phyloP scores from a whole-genome alignment of 176 grass and related monocot species.

The Aegilops speltoides region DNA sequence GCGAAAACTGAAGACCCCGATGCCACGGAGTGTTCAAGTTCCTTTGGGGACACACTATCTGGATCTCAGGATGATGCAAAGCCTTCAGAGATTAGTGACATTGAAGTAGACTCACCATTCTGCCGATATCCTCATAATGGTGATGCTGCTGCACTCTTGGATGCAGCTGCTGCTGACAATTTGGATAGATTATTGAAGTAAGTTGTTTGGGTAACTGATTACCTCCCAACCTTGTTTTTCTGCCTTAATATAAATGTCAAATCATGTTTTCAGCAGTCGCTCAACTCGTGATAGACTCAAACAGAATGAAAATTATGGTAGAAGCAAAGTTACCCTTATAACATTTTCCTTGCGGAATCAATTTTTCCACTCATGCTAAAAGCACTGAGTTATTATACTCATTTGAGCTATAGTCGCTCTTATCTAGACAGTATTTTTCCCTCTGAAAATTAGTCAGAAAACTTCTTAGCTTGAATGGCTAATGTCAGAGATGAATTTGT shows the following conservation, averaged over 20 bases:
- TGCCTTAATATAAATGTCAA: neutral
- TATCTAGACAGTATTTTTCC: neutral
- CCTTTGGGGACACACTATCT: slow-evolving; percentile 80
- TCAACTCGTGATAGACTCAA: neutral
- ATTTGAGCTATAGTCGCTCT: neutral
- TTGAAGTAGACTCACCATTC: slow-evolving; percentile 84
- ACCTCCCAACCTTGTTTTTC: neutral
- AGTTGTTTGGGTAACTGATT: slow-evolving; percentile 27
- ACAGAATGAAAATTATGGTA: neutral
- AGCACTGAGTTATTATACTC: neutral
- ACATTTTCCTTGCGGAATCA: neutral
- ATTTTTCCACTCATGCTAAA: neutral
- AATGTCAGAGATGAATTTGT: neutral
- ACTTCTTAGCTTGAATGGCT: neutral
- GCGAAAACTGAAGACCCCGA: slow-evolving; percentile 55
- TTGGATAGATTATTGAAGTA: slow-evolving; percentile 69
- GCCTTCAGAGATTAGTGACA: slow-evolving; percentile 62
- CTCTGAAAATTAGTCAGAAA: neutral
- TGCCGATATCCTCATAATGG: slow-evolving; percentile 45
- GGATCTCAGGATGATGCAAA: slow-evolving; percentile 68
- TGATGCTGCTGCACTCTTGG: slow-evolving; percentile 56
- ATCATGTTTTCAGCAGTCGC: neutral
- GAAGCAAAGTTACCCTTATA: neutral
- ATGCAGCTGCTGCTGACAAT: slow-evolving; percentile 50
- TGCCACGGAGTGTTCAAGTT: slow-evolving; percentile 86